Evolutionary conservation across 768 basidiomycete species (phyloP), one percentile per base, ranked within the genome.

Genomic region (Hirschioporus abietinus): DNA sequence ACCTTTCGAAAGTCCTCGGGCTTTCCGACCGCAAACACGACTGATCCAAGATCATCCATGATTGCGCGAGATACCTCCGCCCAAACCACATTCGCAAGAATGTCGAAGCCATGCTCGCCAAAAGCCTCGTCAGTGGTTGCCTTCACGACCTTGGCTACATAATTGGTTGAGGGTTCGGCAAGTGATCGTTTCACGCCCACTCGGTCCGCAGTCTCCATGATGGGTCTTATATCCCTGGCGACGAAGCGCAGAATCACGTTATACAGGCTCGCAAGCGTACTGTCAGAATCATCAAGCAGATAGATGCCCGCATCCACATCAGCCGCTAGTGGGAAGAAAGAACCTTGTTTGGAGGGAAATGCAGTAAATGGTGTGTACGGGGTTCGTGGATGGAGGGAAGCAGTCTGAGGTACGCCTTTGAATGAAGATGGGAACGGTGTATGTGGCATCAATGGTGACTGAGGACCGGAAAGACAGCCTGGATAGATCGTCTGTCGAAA

Each of bases 1-100:
- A 95, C 96, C 81, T 88, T 90, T 64, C 93, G 86, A 75, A 99
- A 93, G 65, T 96, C 93, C 64, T 90, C 87, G 12, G 97, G 95
- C 65, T 90, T 85, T 17, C 97, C 97, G 1, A 90, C 91, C n/a
- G 96, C 88, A 75, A 99, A 99, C 1, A 99, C 85, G 8, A 87
- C 77, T 24, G 77, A 78, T 0, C 96, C 96, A 58, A 99, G 78
- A 73, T 96, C 93, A 67, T 90, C 88, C 82, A 92, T 89, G 62
- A 99, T 86, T 0, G 92, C 84, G 58, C 82, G 80, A 1, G 88
- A 91, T 23, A 96, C 77, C 76, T 96, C 94, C 10, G 88, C 88
- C 92, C 95, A 96, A 5, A 99, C 80, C 9, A 96, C 91, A 71
- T 92, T 90, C 0, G 90, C 86, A 81, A 98, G 85, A 64, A 99